Evolutionary conservation across 1,284 basidiomycete species (phyloP), one percentile per base, ranked within the genome.

Genomic region (Austroboletus olivaceoglutinosus): DNA sequence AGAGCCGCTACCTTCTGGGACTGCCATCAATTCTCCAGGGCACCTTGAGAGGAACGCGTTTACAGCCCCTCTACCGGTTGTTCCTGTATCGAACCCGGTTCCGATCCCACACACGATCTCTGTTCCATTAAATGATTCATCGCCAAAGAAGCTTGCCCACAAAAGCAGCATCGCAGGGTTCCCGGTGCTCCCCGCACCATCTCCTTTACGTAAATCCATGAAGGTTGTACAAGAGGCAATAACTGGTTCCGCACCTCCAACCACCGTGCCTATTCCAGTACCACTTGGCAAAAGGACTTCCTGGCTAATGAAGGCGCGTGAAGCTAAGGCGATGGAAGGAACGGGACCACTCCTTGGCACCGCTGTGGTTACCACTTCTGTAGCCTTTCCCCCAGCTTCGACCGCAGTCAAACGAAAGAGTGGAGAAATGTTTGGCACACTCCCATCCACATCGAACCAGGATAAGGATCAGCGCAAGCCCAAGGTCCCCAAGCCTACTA

Each of bases 221-320:
- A 80, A 80, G 27, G 58, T 71, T 16, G 61, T 70, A 22, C 73
- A 75, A 27, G 85, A 85, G 37, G 67, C 73, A 23, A 73, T 75
- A 2, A 51, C 68, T 10, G 69, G 72, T 31, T 43, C 58, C 25
- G 57, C 58, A 21, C 56, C 65, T 48, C 53, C 70, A 7, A 70
- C 65, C n/a, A 64, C 77, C 2, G 76, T 76, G 44, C 76, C 79
- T 7, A 69, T 72, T 40, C 71, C 71, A 9, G 55, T 68, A 18
- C 73, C 70, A 12, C 60, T 72, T 13, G 79, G 78, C 5, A 87
- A 86, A 58, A 80, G 88, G 23, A 83, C 85, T 13, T 91, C 88
- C 1, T 90, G 89, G 88, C 65, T 91, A 49, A 81, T 79, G 63
- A 88, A 86, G 59, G 85, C 83, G 13, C 76, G 86, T 38, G 87